Base-by-base conservation (phyloP, 805 yeast genomes). In the Myxozyma geophila region DNA sequence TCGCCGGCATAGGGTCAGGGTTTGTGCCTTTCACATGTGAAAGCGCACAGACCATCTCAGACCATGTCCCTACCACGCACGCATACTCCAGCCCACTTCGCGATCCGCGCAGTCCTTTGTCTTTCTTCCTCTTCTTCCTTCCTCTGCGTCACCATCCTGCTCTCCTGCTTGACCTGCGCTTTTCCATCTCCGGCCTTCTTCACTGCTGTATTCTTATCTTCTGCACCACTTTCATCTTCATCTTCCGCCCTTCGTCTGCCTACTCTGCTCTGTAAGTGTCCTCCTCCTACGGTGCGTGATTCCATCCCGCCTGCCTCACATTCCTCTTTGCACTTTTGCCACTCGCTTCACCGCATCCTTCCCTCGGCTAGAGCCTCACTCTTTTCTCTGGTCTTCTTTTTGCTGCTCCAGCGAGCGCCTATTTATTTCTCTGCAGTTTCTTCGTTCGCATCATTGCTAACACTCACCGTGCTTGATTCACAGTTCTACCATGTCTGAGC, bases 1-100 rank as follows among this genome's bases (percentile, higher is more conserved):
- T 13, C 48, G 3, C 2, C 5, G 2, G 7, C 19, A 10, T n/a
- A 33, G 35, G 52, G 52, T 36, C 15, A 48, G 39, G 37, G n/a
- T 1, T 36, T 15, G 33, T 46, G 49, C 36, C 61, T 58, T 58
- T 58, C 61, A 58, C 61, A 58, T 58, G 61, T 28, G 17, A 15
- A 28, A 9, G 17, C 23, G 59, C 52, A 41, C 44, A 28, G 23
- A 33, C 46, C 41, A 37, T 33, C 15, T 53, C 46, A 53, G 21
- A 37, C 28, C 28, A 28, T 35, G 15, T 13, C 17, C 17, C 52
- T 49, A 17, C 40, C 52, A 7, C 52, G 52, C 52, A 21, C 52
- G 5, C 28, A n/a, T n/a, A 28, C 28, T 28, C 46, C 56, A 44
- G 48, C 28, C 46, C 48, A 21, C 43, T 33, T 35, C 40, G 23